Evolutionary conservation across 2,329 filamentous ascomycete species (phyloP), one percentile per base, ranked within the genome.

Genomic region (Teratosphaeria epicoccoides): DNA sequence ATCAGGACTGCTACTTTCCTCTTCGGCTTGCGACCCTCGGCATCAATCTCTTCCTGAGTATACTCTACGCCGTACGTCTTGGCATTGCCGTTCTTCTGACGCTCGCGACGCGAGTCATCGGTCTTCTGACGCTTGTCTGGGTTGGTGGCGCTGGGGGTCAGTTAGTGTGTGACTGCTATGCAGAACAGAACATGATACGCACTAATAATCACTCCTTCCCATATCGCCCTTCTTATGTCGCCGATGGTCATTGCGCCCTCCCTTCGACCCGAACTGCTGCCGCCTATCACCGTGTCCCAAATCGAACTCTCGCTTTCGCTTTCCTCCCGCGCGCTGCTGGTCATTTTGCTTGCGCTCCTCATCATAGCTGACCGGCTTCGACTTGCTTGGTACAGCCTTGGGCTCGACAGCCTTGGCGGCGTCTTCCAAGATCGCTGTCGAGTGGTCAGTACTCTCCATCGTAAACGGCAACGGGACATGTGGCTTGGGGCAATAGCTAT

Each of bases 1-100:
- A 98, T 84, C 75, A 97, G 75, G 26, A 98, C 89, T 40, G 91
- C 93, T 47, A 96, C 91, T 74, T 98, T 98, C 70, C 87, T 84
- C 78, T 98, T 98, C 23, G 93, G 93, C 52, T 83, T 82, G 57
- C 91, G 83, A 66, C 85, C 84, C 68, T 98, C 93, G 46, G 83
- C 82, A 11, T 85, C 87, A 60, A 96, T 91, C 71, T 96, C 90
- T 57, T 93, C 88, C 61, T 87, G 79, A 50, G 80, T 74, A 62
- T 84, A 85, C 20, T 51, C 62, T 57, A 59, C 68, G 57, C 61
- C 70, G 67, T 63, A 69, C 56, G 61, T 70, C 65, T 43, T 62
- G 57, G 59, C 71, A 64, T 56, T 51, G 33, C 70, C 71, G 50
- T 74, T 71, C 52, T 69, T 66, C 46, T 69, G 64, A 50, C 72